Conservation (phyloP, 2,329 filamentous ascomycete species). For the Ascochyta lentis region DNA sequence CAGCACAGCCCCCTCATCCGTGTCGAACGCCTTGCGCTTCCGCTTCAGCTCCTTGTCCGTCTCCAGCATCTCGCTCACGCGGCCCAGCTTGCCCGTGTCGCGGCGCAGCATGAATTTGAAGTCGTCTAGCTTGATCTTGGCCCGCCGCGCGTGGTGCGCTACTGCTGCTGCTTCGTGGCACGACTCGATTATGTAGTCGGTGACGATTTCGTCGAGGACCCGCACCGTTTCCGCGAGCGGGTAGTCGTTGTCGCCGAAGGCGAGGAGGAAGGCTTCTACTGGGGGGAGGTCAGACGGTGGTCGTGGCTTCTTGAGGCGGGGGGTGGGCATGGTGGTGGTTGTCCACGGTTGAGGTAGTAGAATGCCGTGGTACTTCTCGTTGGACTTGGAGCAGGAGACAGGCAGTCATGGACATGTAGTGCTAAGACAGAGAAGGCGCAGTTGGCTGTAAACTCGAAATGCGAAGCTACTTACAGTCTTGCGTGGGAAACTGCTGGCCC, state of each 20-base stretch:
- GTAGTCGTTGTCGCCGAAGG: conserved; percentile 77
- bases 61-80: conserved; percentile 87
- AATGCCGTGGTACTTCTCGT: neutral
- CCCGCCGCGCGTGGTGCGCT: conserved; percentile 84
- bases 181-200: conserved; percentile 90
- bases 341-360: neutral
- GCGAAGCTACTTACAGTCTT: conserved; percentile 46
- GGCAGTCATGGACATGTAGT: neutral
- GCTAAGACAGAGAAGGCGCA: neutral
- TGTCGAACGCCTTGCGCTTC: conserved; percentile 76
- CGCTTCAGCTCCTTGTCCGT: conserved; percentile 88
- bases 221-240: conserved; percentile 85
- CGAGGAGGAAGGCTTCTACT: conserved; percentile 79
- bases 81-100: conserved; percentile 84
- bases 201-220: conserved; percentile 92
- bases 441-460: neutral
- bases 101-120: conserved; percentile 92
- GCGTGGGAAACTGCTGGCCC: conserved; percentile 54
- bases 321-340: conserved; percentile 3
- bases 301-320: conserved; percentile 8
- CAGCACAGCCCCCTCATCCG: conserved; percentile 68
- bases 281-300: conserved; percentile 20
- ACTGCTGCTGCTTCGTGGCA: conserved; percentile 87
- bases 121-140: conserved; percentile 98
- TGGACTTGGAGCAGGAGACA: neutral